These are phyloP conservation scores for Arabidopsis hybrid DNA, from an alignment of 441 rosid genomes.

Conservation along the genomic window DNA sequence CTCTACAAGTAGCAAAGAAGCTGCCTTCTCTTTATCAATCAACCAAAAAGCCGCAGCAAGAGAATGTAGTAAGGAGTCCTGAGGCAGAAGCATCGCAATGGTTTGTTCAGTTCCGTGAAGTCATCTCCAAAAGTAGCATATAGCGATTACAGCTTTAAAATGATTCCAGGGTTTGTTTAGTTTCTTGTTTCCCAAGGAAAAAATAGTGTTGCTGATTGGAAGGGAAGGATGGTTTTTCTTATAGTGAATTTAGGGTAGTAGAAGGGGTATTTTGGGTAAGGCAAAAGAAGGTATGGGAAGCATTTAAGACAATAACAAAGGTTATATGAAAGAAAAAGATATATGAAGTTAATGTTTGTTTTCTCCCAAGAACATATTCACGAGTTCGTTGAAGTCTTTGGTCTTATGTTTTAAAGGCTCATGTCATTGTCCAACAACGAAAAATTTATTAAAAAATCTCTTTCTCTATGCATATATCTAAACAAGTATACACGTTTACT, in stretches of 20 bases:
- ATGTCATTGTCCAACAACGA: conserved; percentile 20
- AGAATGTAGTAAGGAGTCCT: conserved; percentile 23
- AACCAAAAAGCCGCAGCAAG: conserved; percentile 38
- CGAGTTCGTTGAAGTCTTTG: conserved; percentile 35
- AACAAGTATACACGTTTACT: conserved; percentile 32
- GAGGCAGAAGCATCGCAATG: conserved; percentile 54
- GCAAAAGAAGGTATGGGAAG: conserved; percentile 22
- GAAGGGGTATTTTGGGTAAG: conserved; percentile 30
- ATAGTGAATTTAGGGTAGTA: conserved; percentile 10
- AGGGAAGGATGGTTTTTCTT: conserved; percentile 11
- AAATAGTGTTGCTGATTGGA: conserved; percentile 9
- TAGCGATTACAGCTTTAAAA: conserved; percentile 19
- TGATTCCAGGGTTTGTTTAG: background rate
- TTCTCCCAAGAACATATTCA: conserved; percentile 35
- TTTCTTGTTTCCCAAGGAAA: conserved; percentile 30
- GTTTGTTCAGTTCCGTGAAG: conserved; percentile 74
- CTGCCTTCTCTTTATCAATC: conserved; percentile 40
- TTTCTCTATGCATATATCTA: conserved; percentile 37
- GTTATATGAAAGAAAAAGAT: conserved; percentile 27
- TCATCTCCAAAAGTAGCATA: conserved; percentile 66
- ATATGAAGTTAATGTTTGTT: conserved; percentile 28
- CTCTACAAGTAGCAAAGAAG: conserved; percentile 51
- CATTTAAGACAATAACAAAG: conserved; percentile 34
- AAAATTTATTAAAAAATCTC: background rate
- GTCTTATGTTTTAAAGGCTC: conserved; percentile 29